Percentiles rank a stretch among this genome's conserved stretches.
These are phyloP conservation scores for Polytolypa hystricis DNA, from an alignment of 2,329 filamentous ascomycete genomes.

Conservation along the genomic window DNA sequence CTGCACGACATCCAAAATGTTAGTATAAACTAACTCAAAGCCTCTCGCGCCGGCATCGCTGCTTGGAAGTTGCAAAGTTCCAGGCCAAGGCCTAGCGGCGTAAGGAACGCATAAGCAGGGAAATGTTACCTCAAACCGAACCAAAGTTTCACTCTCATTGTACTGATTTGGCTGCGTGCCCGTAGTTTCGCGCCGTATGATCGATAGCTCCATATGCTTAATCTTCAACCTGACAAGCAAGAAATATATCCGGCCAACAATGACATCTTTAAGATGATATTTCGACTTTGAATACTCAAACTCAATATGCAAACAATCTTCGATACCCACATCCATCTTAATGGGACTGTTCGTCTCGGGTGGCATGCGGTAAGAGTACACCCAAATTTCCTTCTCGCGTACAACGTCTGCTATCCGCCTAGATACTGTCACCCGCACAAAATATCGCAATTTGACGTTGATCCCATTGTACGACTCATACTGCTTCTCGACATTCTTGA, in stretches of 20 bases:
- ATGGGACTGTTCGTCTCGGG: slow-evolving; percentile 97
- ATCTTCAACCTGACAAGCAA: slow-evolving; percentile 94
- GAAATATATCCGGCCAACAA: slow-evolving; percentile 97
- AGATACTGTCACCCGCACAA: slow-evolving; percentile 91
- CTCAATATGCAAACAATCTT: slow-evolving; percentile 97
- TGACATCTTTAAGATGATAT: slow-evolving; percentile 98
- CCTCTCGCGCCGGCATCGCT: neutral
- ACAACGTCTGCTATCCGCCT: slow-evolving; percentile 96
- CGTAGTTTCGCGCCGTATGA: slow-evolving; percentile 92
- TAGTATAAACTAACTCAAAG: too few relatives aligned
- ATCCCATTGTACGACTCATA: slow-evolving; percentile 99
- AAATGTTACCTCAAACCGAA: slow-evolving; percentile 74
- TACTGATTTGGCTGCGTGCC: slow-evolving; percentile 97
- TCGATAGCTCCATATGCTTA: slow-evolving; percentile 98
- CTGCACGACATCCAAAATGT: too few relatives aligned
- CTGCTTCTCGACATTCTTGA: slow-evolving; percentile 99
- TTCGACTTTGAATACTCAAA: slow-evolving; percentile 99
- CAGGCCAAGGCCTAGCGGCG: slow-evolving; percentile 4
- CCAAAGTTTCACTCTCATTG: slow-evolving; percentile 96
- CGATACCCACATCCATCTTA: slow-evolving; percentile 99
- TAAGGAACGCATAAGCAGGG: slow-evolving; percentile 6
- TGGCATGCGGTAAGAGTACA: slow-evolving; percentile 95
- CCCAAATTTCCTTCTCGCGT: slow-evolving; percentile 98
- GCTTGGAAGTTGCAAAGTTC: slow-evolving; percentile 6
- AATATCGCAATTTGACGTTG: slow-evolving; percentile 98